Percentiles rank a stretch among this genome's conserved stretches.
phyloP scores from a whole-genome alignment of 495 filamentous ascomycete genomes.

The Penicillium salamii region DNA sequence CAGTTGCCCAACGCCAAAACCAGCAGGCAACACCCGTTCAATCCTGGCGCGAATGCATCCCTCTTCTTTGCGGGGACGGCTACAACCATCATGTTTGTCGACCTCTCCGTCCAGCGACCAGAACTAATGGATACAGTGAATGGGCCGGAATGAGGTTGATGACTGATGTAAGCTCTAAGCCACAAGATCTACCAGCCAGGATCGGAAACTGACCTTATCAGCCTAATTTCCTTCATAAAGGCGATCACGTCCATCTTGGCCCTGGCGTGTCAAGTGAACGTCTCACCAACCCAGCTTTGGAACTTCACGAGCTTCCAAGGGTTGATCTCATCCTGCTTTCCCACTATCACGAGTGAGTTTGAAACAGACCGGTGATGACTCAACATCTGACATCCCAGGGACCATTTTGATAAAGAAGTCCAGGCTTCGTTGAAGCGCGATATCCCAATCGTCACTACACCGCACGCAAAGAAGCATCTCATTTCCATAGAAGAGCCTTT shows the following conservation, averaged over 20 bases:
- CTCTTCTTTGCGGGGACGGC: slow-evolving; percentile 64
- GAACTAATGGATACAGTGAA: slow-evolving; percentile 34
- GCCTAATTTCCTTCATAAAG: slow-evolving; percentile 68
- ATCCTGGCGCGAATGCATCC: slow-evolving; percentile 36
- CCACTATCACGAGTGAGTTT: slow-evolving; percentile 58
- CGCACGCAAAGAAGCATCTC: slow-evolving; percentile 57
- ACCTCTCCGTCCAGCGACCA: not conserved
- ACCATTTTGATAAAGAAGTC: slow-evolving; percentile 63
- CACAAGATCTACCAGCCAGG: not conserved
- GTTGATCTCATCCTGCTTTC: slow-evolving; percentile 61
- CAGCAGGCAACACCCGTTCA: slow-evolving; percentile 41
- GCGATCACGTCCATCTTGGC: slow-evolving; percentile 66
- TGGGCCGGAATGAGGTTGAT: slow-evolving; percentile 62
- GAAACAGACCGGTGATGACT: not conserved
- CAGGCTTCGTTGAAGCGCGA: slow-evolving; percentile 55
- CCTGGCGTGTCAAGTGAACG: slow-evolving; percentile 56
- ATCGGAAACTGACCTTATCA: slow-evolving; percentile 7
- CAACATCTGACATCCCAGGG: slow-evolving; percentile 35
- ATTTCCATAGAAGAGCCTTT: slow-evolving; percentile 43
- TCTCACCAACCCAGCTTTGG: slow-evolving; percentile 57
- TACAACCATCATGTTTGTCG: slow-evolving; percentile 56
- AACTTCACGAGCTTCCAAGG: slow-evolving; percentile 57
- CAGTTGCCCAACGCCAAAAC: slow-evolving; percentile 37
- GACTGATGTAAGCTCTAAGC: slow-evolving; percentile 47
- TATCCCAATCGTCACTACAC: slow-evolving; percentile 64